These are phyloP conservation scores for Umbellularia californica DNA, from an alignment of 164 flowering plant genomes.

Conservation along the genomic window DNA sequence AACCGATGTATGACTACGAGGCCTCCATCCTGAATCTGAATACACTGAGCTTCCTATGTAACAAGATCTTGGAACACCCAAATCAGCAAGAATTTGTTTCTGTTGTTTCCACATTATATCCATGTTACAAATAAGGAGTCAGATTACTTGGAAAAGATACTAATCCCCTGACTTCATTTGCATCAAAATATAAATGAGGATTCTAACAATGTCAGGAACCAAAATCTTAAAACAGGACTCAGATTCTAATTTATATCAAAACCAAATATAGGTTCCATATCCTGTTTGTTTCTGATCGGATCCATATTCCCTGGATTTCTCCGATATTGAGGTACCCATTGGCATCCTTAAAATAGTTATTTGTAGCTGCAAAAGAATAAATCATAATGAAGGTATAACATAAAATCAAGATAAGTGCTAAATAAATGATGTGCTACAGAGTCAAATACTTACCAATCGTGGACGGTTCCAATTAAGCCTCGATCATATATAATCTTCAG, in stretches of 20 bases:
- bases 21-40: too few species aligned
- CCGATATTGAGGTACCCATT: too few species aligned
- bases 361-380: neutral
- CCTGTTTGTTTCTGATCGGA: too few species aligned
- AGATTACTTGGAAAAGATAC: neutral
- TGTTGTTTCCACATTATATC: too few species aligned
- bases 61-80: too few species aligned
- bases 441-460: conserved; percentile 58
- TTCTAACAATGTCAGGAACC: neutral
- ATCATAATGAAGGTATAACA: neutral
- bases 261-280: neutral
- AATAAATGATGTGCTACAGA: neutral
- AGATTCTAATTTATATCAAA: neutral
- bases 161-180: neutral
- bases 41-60: too few species aligned
- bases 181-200: neutral
- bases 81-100: too few species aligned
- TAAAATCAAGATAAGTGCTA: neutral
- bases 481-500: conserved; percentile 72
- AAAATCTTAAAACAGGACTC: neutral
- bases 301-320: too few species aligned
- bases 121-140: too few species aligned
- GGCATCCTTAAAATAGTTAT: neutral
- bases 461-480: conserved; percentile 74
- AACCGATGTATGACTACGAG: too few species aligned